Conservation (phyloP, 257 asterid genomes). For the Solanum sitiens region DNA sequence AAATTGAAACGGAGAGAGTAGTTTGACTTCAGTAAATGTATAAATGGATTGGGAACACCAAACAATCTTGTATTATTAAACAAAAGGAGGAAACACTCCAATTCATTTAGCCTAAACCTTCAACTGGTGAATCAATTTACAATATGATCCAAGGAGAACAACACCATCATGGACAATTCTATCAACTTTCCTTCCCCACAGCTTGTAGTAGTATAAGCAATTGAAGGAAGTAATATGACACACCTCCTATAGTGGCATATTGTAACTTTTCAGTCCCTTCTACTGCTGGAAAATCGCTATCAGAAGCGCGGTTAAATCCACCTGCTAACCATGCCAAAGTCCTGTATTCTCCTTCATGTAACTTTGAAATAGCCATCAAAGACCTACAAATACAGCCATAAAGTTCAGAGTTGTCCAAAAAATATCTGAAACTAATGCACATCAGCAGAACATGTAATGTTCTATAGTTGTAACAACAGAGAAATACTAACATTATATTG, state of each 20-base stretch:
- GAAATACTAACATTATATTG: neutral
- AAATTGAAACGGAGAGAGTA: neutral
- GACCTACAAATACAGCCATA: conserved; percentile 32
- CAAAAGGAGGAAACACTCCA: neutral
- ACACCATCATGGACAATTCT: neutral
- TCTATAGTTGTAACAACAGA: neutral
- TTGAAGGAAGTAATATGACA: conserved; percentile 70
- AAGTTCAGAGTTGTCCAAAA: neutral
- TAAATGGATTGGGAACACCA: neutral
- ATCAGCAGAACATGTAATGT: neutral
- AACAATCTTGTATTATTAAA: neutral
- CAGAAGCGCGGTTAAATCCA: conserved; percentile 49
- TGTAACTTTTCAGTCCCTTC: conserved; percentile 85
- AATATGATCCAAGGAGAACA: neutral
- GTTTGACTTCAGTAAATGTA: neutral
- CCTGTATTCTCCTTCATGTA: conserved; percentile 58
- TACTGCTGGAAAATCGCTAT: conserved; percentile 40
- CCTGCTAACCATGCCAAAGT: conserved; percentile 92
- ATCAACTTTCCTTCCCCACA: conserved; percentile 39
- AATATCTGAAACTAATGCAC: neutral
- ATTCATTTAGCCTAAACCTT: neutral
- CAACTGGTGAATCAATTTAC: neutral
- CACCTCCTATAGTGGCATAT: conserved; percentile 84
- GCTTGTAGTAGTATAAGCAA: conserved; percentile 54
- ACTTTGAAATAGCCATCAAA: conserved; percentile 47